These are phyloP conservation scores for Fusarium nisikadoi DNA, from an alignment of 2,329 filamentous ascomycete species.

Conservation along the genomic window DNA sequence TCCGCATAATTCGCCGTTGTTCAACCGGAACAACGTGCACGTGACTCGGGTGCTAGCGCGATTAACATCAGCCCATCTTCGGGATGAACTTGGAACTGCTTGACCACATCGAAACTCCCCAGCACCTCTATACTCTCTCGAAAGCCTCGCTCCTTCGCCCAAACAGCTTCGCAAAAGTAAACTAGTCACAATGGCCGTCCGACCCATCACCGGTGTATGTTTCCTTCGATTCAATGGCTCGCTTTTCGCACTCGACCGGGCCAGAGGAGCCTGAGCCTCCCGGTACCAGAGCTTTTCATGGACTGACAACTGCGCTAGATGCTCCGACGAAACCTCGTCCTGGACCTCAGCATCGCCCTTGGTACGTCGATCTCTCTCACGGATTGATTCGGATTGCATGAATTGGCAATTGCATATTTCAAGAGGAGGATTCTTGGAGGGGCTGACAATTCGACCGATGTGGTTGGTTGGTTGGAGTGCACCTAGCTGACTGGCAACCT, in stretches of 20 bases:
- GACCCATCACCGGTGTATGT: slow-evolving; percentile 70
- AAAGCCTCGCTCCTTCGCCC: slow-evolving; percentile 37
- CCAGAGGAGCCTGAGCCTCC: slow-evolving; percentile 29
- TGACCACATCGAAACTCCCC: slow-evolving; percentile 40
- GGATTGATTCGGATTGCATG: slow-evolving; percentile 6
- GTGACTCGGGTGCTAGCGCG: slow-evolving; percentile 46
- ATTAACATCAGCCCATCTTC: slow-evolving; percentile 51
- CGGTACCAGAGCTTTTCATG: slow-evolving; percentile 38
- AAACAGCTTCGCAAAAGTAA: slow-evolving; percentile 40
- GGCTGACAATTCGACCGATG: slow-evolving; percentile 41
- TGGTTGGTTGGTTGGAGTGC: slow-evolving; percentile 43
- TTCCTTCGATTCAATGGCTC: slow-evolving; percentile 47
- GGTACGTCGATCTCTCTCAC: slow-evolving; percentile 56
- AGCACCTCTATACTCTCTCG: slow-evolving; percentile 27
- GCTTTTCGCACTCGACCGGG: slow-evolving; percentile 15
- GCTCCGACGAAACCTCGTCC: slow-evolving; percentile 68
- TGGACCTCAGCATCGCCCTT: slow-evolving; percentile 65
- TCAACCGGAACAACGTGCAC: slow-evolving; percentile 40
- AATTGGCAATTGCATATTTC: slow-evolving; percentile 1
- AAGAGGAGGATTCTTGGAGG: slow-evolving; percentile 23
- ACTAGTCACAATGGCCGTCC: slow-evolving; percentile 62
- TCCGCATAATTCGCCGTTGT: slow-evolving; percentile 36
- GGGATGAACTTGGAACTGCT: slow-evolving; percentile 42
- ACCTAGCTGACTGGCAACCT: slow-evolving; percentile 48
- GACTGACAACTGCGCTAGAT: slow-evolving; percentile 60